Base-by-base conservation (phyloP, 2,329 filamentous ascomycete species). In the Alternaria sp. region DNA sequence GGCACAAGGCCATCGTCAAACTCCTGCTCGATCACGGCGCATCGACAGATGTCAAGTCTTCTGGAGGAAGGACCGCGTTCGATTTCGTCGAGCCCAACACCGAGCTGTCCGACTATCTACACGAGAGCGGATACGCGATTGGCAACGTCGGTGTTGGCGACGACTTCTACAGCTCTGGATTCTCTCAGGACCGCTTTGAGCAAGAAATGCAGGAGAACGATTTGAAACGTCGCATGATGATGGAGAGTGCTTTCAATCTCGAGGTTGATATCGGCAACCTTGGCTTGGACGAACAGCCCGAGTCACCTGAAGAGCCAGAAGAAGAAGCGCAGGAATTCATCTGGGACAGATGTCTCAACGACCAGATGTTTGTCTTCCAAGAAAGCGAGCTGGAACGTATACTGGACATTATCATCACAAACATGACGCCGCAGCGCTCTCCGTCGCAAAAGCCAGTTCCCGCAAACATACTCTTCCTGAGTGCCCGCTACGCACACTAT, bases 281-380 rank as follows among this genome's bases (percentile, higher is more conserved):
- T 60, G 96, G 96, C 28, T 90, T 99, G 73, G 96, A 99, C 76
- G 96, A 99, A 78, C 92, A 96, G 75, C 93, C 94, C 56, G 96
- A 98, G 78, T 71, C 76, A 20, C 78, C 77, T 6, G 93, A 95
- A 63, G 94, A 97, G 58, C 93, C 97, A 56, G 87, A 94, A 71
- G 93, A 96, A 73, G 94, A 97, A 61, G 89, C 90, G 60, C 94
- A 96, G 75, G 96, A 98, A 68, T 99, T 99, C 74, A 91, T 97
- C 64, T 99, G 96, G 96, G 92, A 92, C 67, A 87, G 92, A 72
- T 99, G 96, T 80, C 85, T 97, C 53, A 93, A 97, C 77, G 96
- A 99, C 78, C 96, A 99, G 79, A 99, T 99, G 96, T 99, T 99
- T 78, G 96, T 99, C 41, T 99, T 99, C 78, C 96, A 99, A 79